Evolutionary conservation across 2,329 filamentous ascomycete genomes (phyloP).

Genomic region (Colletotrichum falcatum): DNA sequence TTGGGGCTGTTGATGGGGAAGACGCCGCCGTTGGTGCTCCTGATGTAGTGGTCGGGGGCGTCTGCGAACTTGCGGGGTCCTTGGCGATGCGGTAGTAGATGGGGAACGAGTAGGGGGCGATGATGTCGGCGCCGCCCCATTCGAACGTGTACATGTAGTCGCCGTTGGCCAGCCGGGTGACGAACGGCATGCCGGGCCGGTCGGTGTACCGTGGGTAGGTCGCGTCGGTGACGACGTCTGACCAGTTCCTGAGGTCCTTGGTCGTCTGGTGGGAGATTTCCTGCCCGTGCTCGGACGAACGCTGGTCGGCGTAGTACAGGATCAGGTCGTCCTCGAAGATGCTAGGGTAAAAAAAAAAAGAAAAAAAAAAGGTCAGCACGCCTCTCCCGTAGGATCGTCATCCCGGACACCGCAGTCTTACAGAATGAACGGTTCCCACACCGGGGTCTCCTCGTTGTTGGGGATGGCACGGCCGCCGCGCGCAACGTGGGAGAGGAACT

Average conservation of each 20-base stretch:
- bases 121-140: constrained; percentile 61
- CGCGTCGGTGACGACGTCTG: constrained; percentile 67
- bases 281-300: constrained; percentile 74
- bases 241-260: constrained; percentile 70
- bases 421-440: constrained; percentile 79
- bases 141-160: constrained; percentile 76
- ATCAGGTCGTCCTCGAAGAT: constrained; percentile 70
- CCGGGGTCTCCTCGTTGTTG: constrained; percentile 73
- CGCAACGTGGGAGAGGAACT: constrained; percentile 75
- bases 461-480: constrained; percentile 71
- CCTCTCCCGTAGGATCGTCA: too few relatives aligned
- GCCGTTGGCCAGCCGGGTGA: constrained; percentile 68
- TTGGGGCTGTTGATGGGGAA: constrained; percentile 56
- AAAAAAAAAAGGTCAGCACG: too few relatives aligned
- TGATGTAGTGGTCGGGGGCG: constrained; percentile 49
- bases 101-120: constrained; percentile 53
- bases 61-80: constrained; percentile 51
- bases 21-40: constrained; percentile 48
- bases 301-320: constrained; percentile 79
- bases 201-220: constrained; percentile 70
- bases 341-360: constrained; percentile 48
- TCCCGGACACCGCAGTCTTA: constrained; percentile 35
- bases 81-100: constrained; percentile 59
- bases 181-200: constrained; percentile 76
- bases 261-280: constrained; percentile 75